A percentile compares a stretch with the other conserved stretches of the same genome.
Conservation (phyloP, 805 yeast species). For the Wickerhamomyces bovis region DNA sequence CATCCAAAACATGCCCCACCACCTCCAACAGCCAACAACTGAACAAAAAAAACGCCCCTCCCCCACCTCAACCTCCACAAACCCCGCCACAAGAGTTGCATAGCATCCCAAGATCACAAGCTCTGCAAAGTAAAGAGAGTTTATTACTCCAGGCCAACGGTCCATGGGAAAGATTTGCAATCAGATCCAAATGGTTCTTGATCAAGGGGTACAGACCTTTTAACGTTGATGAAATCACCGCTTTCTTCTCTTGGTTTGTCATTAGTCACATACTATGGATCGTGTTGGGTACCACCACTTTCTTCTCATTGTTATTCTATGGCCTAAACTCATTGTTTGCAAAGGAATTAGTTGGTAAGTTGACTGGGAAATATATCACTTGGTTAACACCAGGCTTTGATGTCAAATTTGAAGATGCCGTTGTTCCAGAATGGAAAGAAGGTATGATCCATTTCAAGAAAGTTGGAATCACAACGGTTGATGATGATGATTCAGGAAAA, state of each 20-base stretch:
- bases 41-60: not conserved
- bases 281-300: slow-evolving; percentile 84
- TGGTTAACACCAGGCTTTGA: slow-evolving; percentile 64
- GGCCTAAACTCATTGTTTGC: slow-evolving; percentile 77
- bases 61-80: not conserved
- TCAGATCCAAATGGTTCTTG: slow-evolving; percentile 67
- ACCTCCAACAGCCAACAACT: not conserved
- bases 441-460: slow-evolving; percentile 77
- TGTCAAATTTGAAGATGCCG: slow-evolving; percentile 81
- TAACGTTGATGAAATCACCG: slow-evolving; percentile 81
- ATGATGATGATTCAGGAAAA: slow-evolving; percentile 72
- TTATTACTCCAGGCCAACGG: slow-evolving; percentile 16
- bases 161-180: slow-evolving; percentile 37
- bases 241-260: slow-evolving; percentile 84
- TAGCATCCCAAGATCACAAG: slow-evolving; percentile 3
- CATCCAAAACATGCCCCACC: not conserved
- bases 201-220: slow-evolving; percentile 77
- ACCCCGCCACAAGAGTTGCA: not conserved
- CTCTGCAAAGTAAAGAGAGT: slow-evolving; percentile 13
- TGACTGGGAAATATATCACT: slow-evolving; percentile 73
- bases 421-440: slow-evolving; percentile 88
- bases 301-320: slow-evolving; percentile 70
- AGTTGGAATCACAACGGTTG: slow-evolving; percentile 58
- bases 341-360: slow-evolving; percentile 78
- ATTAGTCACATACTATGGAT: slow-evolving; percentile 79